These are phyloP conservation scores for Fusarium udum DNA, from an alignment of 2,329 filamentous ascomycete species.

Conservation along the genomic window DNA sequence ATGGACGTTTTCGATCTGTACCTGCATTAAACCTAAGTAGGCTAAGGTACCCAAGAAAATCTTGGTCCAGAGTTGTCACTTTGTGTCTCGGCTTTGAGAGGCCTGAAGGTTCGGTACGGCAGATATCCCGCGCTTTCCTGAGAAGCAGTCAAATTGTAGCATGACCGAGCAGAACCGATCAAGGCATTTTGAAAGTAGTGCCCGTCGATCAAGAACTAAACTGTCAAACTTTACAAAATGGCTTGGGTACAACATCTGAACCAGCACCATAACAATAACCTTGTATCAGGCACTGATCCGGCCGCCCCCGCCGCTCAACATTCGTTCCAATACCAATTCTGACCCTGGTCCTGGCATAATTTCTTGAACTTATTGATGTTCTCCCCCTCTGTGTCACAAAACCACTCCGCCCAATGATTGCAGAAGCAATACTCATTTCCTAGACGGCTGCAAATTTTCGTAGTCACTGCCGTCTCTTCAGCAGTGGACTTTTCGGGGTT, in stretches of 20 bases:
- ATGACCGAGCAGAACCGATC: not conserved
- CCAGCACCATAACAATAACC: not conserved
- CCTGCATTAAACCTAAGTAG: not conserved
- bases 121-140: too few species aligned
- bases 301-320: not conserved
- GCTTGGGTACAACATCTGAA: not conserved
- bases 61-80: accelerated
- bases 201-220: not conserved
- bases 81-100: not conserved
- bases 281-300: not conserved
- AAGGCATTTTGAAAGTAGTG: not conserved
- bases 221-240: not conserved
- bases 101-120: not conserved
- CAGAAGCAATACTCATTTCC: not conserved
- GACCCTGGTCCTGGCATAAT: too few species aligned
- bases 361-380: not conserved
- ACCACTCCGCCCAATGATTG: not conserved
- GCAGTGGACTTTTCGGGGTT: too few species aligned
- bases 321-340: too few species aligned
- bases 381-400: not conserved
- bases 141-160: not conserved
- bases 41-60: not conserved
- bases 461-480: accelerated
- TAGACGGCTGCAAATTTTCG: not conserved
- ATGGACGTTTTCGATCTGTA: not conserved